Evolutionary conservation across 345 rosid genomes (phyloP).

Genomic region (Erucastrum elatum): DNA sequence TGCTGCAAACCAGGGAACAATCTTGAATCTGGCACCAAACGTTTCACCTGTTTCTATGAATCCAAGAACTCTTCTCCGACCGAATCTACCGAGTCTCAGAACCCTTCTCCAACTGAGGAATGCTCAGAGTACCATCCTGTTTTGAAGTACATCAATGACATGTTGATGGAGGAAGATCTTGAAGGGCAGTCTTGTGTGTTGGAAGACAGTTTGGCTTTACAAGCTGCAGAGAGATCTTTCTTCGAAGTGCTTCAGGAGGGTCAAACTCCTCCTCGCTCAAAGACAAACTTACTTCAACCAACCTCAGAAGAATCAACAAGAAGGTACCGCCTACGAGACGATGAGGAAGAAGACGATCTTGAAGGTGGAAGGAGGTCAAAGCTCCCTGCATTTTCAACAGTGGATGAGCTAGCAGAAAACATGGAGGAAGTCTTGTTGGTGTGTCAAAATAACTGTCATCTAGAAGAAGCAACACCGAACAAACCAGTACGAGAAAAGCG

Average conservation of each 20-base stretch:
- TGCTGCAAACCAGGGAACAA: conserved; percentile 33
- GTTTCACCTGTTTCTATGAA: conserved; percentile 17
- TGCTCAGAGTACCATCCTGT: conserved; percentile 35
- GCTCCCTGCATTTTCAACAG: conserved; percentile 25
- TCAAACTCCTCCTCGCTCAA: conserved; percentile 42
- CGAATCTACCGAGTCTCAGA: conserved; percentile 3
- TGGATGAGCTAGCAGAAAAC: conserved; percentile 25
- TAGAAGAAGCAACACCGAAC: not conserved
- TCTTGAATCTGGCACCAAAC: conserved; percentile 10
- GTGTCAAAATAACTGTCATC: conserved; percentile 1
- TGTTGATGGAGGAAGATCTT: conserved; percentile 70
- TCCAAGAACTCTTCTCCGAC: conserved; percentile 1
- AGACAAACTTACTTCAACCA: conserved; percentile 15
- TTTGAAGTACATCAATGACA: not conserved
- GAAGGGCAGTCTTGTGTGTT: conserved; percentile 68
- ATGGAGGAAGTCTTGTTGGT: conserved; percentile 34
- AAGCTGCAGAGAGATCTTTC: conserved; percentile 76
- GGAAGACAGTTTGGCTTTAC: conserved; percentile 75
- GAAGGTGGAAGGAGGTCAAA: conserved; percentile 15
- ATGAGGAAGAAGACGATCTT: conserved; percentile 28
- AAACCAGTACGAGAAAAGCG: conserved; percentile 3
- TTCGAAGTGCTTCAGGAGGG: conserved; percentile 64
- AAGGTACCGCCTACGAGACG: conserved; percentile 26
- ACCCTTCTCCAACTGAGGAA: conserved; percentile 5
- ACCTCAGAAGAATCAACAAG: not conserved